Evolutionary conservation across 169 alveolate species (phyloP).

Genomic region (Theileria luwenshuni): DNA sequence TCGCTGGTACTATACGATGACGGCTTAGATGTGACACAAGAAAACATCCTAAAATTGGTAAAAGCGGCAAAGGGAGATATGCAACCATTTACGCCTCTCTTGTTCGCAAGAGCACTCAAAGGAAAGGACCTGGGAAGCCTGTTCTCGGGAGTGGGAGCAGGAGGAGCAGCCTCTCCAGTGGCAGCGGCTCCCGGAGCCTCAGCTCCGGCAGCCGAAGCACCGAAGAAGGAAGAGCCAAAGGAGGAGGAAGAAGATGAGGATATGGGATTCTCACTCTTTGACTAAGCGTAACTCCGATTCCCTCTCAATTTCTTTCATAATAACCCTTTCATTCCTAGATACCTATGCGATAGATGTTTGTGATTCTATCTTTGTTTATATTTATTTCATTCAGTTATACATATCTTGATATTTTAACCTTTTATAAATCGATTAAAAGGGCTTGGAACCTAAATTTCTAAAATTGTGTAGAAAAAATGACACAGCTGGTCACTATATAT

Average conservation of each 20-base stretch:
- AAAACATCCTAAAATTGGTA: slow-evolving; percentile 85
- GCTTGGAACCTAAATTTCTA: too few relatives aligned
- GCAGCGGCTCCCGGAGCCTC: slow-evolving; percentile 65
- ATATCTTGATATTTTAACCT: too few relatives aligned
- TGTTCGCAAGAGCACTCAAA: slow-evolving; percentile 89
- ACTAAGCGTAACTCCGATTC: slow-evolving; percentile 33
- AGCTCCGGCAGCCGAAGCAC: slow-evolving; percentile 54
- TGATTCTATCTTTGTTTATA: too few relatives aligned
- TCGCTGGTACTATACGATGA: slow-evolving; percentile 91
- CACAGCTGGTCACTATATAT: background rate
- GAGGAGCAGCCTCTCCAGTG: slow-evolving; percentile 47
- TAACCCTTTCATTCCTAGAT: too few relatives aligned
- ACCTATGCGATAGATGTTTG: too few relatives aligned
- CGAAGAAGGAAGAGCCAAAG: slow-evolving; percentile 43
- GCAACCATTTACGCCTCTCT: slow-evolving; percentile 92
- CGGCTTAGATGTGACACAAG: slow-evolving; percentile 89
- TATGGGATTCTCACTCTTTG: slow-evolving; percentile 74
- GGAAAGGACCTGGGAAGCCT: slow-evolving; percentile 79
- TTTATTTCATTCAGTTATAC: too few relatives aligned
- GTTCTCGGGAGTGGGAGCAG: slow-evolving; percentile 66
- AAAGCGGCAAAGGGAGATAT: slow-evolving; percentile 88
- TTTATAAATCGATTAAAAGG: too few relatives aligned
- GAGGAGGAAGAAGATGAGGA: slow-evolving; percentile 68
- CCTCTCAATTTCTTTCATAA: background rate
- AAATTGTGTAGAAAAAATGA: too few relatives aligned